A percentile compares a stretch with the other conserved stretches of the same genome.
phyloP scores from a whole-genome alignment of 192 early-diverging fungal species.

The Allomyces arbusculus region DNA sequence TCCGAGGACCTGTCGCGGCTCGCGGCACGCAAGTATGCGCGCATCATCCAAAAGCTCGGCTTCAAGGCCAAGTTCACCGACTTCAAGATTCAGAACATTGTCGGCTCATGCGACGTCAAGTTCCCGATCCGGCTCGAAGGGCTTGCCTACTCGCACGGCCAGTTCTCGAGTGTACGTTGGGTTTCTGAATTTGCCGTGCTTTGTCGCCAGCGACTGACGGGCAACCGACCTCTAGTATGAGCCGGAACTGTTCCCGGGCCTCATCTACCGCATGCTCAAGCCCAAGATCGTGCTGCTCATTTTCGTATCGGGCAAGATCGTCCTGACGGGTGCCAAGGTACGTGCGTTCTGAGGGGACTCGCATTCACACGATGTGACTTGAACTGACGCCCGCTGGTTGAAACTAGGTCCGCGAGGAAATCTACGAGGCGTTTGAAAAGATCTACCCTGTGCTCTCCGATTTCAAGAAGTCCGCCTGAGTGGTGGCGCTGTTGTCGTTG shows the following conservation, averaged over 20 bases:
- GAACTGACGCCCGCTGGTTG: not conserved
- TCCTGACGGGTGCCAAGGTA: slow-evolving; percentile 94
- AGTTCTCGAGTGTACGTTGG: slow-evolving; percentile 68
- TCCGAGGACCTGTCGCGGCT: slow-evolving; percentile 93
- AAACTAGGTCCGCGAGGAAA: slow-evolving; percentile 58
- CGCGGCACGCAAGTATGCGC: slow-evolving; percentile 94
- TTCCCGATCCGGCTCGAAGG: slow-evolving; percentile 98
- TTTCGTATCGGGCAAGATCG: slow-evolving; percentile 98
- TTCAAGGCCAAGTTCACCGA: slow-evolving; percentile 95
- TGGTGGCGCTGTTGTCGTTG: too few relatives aligned
- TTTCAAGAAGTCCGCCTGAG: slow-evolving; percentile 50
- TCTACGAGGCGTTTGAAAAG: slow-evolving; percentile 91
- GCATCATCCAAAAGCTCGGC: slow-evolving; percentile 96
- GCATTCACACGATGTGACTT: not conserved
- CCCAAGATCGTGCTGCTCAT: slow-evolving; percentile 97
- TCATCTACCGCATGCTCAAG: slow-evolving; percentile 97
- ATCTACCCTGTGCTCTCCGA: slow-evolving; percentile 93
- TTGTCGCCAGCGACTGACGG: slow-evolving; percentile 3
- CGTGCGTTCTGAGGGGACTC: not conserved
- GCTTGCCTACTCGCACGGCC: slow-evolving; percentile 76
- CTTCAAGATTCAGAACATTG: slow-evolving; percentile 99
- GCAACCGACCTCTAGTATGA: slow-evolving; percentile 51
- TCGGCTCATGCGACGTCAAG: slow-evolving; percentile 97
- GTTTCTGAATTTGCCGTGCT: not conserved
- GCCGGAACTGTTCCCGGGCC: slow-evolving; percentile 95